Percentiles rank a stretch among this genome's conserved stretches.
These are phyloP conservation scores for Herpetomonas tarakana DNA, from an alignment of 208 protist species.

Conservation along the genomic window DNA sequence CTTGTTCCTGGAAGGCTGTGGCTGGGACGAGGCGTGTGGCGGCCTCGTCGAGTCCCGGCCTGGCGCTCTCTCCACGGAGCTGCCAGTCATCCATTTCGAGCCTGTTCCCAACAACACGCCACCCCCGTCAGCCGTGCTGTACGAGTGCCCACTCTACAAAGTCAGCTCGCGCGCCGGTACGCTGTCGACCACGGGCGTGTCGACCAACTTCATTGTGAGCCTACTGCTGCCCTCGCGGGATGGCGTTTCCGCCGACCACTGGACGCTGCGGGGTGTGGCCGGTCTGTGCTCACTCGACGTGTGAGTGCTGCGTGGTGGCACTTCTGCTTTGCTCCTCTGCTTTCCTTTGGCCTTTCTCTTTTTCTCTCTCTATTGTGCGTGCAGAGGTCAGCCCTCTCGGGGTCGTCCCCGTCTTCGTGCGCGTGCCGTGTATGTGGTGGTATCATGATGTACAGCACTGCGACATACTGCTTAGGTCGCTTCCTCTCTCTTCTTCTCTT, in stretches of 20 bases:
- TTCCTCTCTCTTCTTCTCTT: too few species aligned
- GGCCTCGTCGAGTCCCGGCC: slow-evolving; percentile 75
- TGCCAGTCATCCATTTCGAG: slow-evolving; percentile 89
- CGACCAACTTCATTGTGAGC: slow-evolving; percentile 89
- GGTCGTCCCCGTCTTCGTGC: not conserved
- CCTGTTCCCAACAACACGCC: slow-evolving; percentile 51
- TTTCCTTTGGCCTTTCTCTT: not conserved
- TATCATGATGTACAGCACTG: too few species aligned
- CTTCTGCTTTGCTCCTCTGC: slow-evolving; percentile 4
- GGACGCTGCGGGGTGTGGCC: slow-evolving; percentile 90
- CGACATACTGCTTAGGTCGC: too few species aligned
- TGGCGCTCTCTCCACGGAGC: slow-evolving; percentile 73
- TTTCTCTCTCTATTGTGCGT: not conserved
- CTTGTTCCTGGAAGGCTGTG: slow-evolving; percentile 87
- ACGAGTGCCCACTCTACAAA: slow-evolving; percentile 93
- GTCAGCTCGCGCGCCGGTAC: slow-evolving; percentile 84
- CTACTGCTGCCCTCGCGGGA: slow-evolving; percentile 67
- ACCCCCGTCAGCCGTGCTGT: slow-evolving; percentile 19
- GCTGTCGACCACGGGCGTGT: slow-evolving; percentile 88
- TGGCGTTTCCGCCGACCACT: slow-evolving; percentile 72
- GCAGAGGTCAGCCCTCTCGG: not conserved
- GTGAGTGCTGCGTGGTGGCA: slow-evolving; percentile 20
- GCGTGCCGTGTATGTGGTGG: too few species aligned
- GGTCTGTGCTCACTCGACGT: slow-evolving; percentile 88
- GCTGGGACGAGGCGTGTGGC: slow-evolving; percentile 47